Evolutionary conservation across 78 protist genomes (phyloP), one percentile per base, ranked within the genome.

Genomic region (Pelomyxa schiedti): DNA sequence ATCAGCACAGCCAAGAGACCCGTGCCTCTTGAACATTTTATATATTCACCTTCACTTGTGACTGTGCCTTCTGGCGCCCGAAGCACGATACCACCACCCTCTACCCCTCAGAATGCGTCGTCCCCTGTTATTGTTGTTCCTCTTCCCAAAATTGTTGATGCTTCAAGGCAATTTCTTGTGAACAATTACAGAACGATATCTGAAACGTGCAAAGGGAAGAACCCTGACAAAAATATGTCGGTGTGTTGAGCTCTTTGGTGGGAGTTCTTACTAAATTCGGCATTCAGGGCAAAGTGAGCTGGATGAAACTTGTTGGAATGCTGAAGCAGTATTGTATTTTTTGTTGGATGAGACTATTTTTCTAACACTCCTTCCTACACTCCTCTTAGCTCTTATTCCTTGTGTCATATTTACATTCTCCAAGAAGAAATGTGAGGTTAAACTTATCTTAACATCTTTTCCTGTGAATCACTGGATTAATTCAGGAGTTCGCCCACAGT

Each of bases 11-110:
- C 2, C 7, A 68, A 79, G 41, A 76, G 97, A 28, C 98, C 97
- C 3, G 88, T 92, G 35, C 98, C 98, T n/a, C 92, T 95, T 8
- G 93, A 86, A 53, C 95, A 89, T 78, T 82, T 53, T 37, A 76
- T 87, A 8, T 83, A 80, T 35, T n/a, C n/a, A n/a, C n/a, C n/a
- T 52, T 52, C 63, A 24, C 24, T 52, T 52, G 36, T 52, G n/a
- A n/a, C n/a, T n/a, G n/a, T n/a, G n/a, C n/a, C n/a, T n/a, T n/a
- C n/a, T n/a, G n/a, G n/a, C n/a, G n/a, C n/a, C n/a, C n/a, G n/a
- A n/a, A n/a, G n/a, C n/a, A n/a, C n/a, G n/a, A n/a, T n/a, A n/a
- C n/a, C n/a, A n/a, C n/a, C n/a, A n/a, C n/a, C n/a, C n/a, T n/a
- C n/a, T n/a, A n/a, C n/a, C n/a, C n/a, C n/a, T n/a, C n/a, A n/a